These are phyloP conservation scores for Malbranchea cinnamomea DNA, from an alignment of 2,329 filamentous ascomycete species.

Conservation along the genomic window DNA sequence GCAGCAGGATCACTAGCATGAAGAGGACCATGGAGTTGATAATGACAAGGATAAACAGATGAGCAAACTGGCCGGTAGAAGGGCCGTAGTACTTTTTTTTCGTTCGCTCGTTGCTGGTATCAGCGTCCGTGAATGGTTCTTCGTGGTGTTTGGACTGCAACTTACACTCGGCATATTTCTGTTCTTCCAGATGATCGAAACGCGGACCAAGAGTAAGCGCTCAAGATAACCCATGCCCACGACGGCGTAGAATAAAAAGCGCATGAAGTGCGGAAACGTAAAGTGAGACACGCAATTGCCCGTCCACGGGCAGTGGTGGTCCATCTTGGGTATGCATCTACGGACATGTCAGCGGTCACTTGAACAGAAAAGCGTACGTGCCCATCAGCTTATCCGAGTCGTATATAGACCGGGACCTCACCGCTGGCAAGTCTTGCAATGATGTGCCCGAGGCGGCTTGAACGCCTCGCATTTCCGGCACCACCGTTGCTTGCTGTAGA, in stretches of 20 bases:
- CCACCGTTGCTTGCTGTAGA: slow-evolving; percentile 31
- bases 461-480: slow-evolving; percentile 46
- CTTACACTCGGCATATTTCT: slow-evolving; percentile 42
- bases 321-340: slow-evolving; percentile 50
- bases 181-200: slow-evolving; percentile 38
- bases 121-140: background rate
- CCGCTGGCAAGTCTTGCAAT: slow-evolving; percentile 50
- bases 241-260: slow-evolving; percentile 46
- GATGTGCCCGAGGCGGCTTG: slow-evolving; percentile 49
- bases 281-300: slow-evolving; percentile 51
- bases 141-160: slow-evolving; percentile 4
- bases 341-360: no score
- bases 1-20: slow-evolving; percentile 37
- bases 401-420: slow-evolving; percentile 14
- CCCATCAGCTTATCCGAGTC: background rate
- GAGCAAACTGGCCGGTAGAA: slow-evolving; percentile 34
- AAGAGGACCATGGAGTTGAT: slow-evolving; percentile 44
- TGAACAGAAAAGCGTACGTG: background rate
- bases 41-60: slow-evolving; percentile 40
- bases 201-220: slow-evolving; percentile 38
- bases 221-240: slow-evolving; percentile 43
- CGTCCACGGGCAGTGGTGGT: slow-evolving; percentile 54
- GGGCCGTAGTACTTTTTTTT: slow-evolving; percentile 42
- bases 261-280: slow-evolving; percentile 50
- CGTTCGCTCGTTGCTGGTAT: slow-evolving; percentile 5